These are phyloP conservation scores for Dipteronia dyeriana DNA, from an alignment of 345 rosid species.

Conservation along the genomic window DNA sequence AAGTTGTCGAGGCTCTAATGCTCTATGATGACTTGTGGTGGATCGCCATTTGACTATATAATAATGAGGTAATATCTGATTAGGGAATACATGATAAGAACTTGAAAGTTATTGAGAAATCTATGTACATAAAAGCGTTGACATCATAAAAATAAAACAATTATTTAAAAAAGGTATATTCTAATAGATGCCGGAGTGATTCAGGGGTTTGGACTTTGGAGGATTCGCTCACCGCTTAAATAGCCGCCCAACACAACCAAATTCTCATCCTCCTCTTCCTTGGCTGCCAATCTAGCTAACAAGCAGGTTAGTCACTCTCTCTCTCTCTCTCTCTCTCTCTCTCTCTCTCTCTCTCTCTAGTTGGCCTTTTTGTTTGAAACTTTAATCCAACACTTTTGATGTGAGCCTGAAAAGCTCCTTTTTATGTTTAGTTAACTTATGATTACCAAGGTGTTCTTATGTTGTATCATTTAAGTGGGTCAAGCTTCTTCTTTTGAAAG, in stretches of 20 bases:
- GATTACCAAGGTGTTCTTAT: neutral
- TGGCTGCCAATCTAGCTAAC: neutral
- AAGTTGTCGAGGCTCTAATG: neutral
- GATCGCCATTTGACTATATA: neutral
- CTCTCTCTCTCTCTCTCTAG: neutral
- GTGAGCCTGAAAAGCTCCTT: neutral
- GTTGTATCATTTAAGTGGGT: neutral
- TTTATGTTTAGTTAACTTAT: neutral
- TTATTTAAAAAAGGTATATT: neutral
- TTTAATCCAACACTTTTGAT: neutral
- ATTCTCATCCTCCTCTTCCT: neutral
- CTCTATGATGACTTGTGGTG: neutral
- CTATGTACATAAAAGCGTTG: constrained; percentile 2
- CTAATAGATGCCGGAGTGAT: constrained; percentile 8
- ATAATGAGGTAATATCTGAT: neutral
- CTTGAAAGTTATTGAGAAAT: neutral
- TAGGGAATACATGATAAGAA: neutral
- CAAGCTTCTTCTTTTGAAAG: neutral
- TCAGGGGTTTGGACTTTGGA: neutral
- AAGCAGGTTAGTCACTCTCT: constrained; percentile 13
- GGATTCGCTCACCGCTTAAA: neutral
- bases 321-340: neutral
- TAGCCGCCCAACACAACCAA: neutral
- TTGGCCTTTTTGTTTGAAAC: no score
- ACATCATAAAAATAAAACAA: neutral